Conservation (phyloP, 106 monocot species). For the Phalaenopsis aphrodite region DNA sequence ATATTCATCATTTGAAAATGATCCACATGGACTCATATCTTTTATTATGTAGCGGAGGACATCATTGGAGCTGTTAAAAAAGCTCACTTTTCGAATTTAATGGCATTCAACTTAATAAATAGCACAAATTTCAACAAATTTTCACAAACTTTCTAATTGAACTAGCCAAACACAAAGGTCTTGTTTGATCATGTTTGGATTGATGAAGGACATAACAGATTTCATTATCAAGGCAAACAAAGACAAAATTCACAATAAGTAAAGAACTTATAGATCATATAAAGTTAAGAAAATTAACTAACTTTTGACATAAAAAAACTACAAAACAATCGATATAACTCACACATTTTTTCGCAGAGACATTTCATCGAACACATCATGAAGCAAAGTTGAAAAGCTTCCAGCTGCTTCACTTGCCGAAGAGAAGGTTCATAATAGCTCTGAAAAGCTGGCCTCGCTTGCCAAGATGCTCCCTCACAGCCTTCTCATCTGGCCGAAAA, state of each 20-base stretch:
- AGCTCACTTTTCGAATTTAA: too few relatives aligned
- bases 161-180: too few relatives aligned
- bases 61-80: too few relatives aligned
- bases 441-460: constrained; percentile 69
- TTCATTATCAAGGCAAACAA: neutral
- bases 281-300: neutral
- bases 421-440: constrained; percentile 64
- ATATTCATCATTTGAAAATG: too few relatives aligned
- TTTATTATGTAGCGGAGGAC: too few relatives aligned
- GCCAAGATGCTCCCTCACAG: constrained; percentile 47
- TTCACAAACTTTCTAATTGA: too few relatives aligned
- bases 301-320: neutral
- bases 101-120: too few relatives aligned
- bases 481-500: constrained; percentile 57
- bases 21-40: too few relatives aligned
- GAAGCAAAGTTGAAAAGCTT: neutral
- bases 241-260: neutral
- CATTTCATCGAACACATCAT: constrained; percentile 8
- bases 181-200: too few relatives aligned
- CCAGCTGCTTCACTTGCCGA: constrained; percentile 38
- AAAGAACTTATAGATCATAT: neutral
- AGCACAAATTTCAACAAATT: too few relatives aligned
- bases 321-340: neutral
- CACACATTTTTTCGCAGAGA: neutral
- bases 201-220: neutral